A percentile compares a stretch with the other conserved stretches of the same genome.
phyloP scores from a whole-genome alignment of 1,284 basidiomycete genomes.

The Irpex lacteus region DNA sequence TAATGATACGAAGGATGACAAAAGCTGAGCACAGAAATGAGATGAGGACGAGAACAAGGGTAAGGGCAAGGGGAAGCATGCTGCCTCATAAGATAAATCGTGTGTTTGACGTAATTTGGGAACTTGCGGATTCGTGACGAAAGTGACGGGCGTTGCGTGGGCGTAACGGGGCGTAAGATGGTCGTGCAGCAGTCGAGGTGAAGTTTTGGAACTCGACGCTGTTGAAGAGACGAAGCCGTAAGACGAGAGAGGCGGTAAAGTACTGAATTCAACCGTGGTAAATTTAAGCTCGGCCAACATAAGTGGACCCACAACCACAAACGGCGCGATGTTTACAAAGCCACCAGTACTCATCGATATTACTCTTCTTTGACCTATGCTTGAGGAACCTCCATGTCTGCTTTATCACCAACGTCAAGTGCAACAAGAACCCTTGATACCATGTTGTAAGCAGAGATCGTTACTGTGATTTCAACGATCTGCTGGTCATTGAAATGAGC shows the following conservation, averaged over 20 bases:
- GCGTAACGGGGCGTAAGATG: slow-evolving; percentile 33
- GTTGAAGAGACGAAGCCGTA: slow-evolving; percentile 20
- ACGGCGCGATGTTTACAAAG: slow-evolving; percentile 9
- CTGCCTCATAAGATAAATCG: slow-evolving; percentile 15
- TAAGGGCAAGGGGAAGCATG: slow-evolving; percentile 65
- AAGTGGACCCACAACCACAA: slow-evolving; percentile 30
- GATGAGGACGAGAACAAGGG: slow-evolving; percentile 61
- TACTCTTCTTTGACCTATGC: not conserved
- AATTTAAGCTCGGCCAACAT: slow-evolving; percentile 15
- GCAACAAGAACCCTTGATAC: slow-evolving; percentile 54
- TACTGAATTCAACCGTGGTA: slow-evolving; percentile 31
- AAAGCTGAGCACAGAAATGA: slow-evolving; percentile 70
- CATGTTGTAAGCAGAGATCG: slow-evolving; percentile 53
- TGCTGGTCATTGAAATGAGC: slow-evolving; percentile 36
- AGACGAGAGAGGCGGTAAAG: slow-evolving; percentile 12
- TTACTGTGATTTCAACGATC: slow-evolving; percentile 45
- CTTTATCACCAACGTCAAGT: slow-evolving; percentile 45
- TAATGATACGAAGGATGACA: slow-evolving; percentile 66
- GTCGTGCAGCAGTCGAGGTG: slow-evolving; percentile 32
- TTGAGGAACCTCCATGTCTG: not conserved
- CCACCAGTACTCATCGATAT: not conserved
- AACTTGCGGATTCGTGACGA: slow-evolving; percentile 16
- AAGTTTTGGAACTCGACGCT: slow-evolving; percentile 26
- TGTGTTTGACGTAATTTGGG: slow-evolving; percentile 18
- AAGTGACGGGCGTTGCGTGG: slow-evolving; percentile 29